These are phyloP conservation scores for Geoglossum glabrum DNA, from an alignment of 495 filamentous ascomycete genomes.

Conservation along the genomic window DNA sequence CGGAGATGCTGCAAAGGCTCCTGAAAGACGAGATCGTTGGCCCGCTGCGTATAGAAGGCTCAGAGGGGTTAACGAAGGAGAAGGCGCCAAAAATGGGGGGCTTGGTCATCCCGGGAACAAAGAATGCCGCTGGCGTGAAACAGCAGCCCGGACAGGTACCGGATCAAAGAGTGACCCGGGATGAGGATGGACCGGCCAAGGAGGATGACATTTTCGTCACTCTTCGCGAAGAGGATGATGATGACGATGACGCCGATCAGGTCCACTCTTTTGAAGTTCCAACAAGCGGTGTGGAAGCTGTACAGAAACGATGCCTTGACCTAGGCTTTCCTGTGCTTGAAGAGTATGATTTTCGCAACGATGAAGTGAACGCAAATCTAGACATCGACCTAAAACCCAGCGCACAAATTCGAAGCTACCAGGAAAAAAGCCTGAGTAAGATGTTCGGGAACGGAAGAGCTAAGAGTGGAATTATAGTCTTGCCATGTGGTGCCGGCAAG, in stretches of 20 bases:
- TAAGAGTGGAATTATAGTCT: conserved; percentile 90
- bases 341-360: conserved; percentile 96
- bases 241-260: conserved; percentile 71
- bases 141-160: conserved; percentile 29
- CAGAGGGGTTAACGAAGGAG: conserved; percentile 52
- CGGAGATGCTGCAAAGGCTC: conserved; percentile 62
- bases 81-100: conserved; percentile 75
- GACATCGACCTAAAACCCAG: conserved; percentile 79
- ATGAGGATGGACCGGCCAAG: conserved; percentile 13
- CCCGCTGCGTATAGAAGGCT: conserved; percentile 37
- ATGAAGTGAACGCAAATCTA: conserved; percentile 68
- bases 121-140: conserved; percentile 68
- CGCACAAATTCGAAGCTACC: conserved; percentile 75
- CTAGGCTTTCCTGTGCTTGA: conserved; percentile 76
- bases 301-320: conserved; percentile 76
- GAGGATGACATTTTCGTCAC: conserved; percentile 36
- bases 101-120: conserved; percentile 85
- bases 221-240: conserved; percentile 48
- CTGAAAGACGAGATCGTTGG: conserved; percentile 55
- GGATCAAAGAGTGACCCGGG: conserved; percentile 16
- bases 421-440: conserved; percentile 91
- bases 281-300: conserved; percentile 53
- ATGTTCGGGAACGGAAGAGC: conserved; percentile 98
- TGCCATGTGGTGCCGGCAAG: conserved; percentile 94
- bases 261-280: conserved; percentile 92